phyloP scores from a whole-genome alignment of 1,139 yeast species.

The Candida tetrigidarum region DNA sequence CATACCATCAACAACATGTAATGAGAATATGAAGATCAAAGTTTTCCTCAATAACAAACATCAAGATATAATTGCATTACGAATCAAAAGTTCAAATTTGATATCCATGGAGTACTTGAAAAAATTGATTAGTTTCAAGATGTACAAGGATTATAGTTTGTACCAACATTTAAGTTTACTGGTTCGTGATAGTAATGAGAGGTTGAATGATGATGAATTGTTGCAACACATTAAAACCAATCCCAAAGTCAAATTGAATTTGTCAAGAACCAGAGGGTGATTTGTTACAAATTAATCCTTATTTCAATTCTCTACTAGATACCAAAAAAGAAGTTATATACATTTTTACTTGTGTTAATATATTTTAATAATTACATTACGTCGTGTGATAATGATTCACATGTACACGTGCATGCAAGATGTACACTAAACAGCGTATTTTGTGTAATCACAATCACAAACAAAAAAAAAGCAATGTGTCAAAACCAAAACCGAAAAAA shows the following conservation, averaged over 20 bases:
- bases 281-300: no score
- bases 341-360: no score
- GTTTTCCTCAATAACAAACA: conserved; percentile 34
- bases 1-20: not conserved
- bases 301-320: no score
- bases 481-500: no score
- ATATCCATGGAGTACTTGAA: conserved; percentile 36
- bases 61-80: conserved; percentile 37
- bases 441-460: no score
- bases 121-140: conserved; percentile 34
- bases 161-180: conserved; percentile 33
- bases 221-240: conserved; percentile 27
- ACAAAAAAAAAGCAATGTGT: no score
- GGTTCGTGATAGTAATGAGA: conserved; percentile 17
- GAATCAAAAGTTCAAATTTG: conserved; percentile 30
- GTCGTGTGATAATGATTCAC: no score
- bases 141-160: conserved; percentile 37
- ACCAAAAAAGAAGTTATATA: no score
- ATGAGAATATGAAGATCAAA: conserved; percentile 36
- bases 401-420: no score
- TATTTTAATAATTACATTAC: no score
- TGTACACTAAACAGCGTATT: no score
- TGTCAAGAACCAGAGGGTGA: conserved; percentile 26
- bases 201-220: conserved; percentile 24
- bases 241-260: conserved; percentile 32